These are phyloP conservation scores for Neurospora tetrasperma DNA, from an alignment of 495 filamentous ascomycete species.

Conservation along the genomic window DNA sequence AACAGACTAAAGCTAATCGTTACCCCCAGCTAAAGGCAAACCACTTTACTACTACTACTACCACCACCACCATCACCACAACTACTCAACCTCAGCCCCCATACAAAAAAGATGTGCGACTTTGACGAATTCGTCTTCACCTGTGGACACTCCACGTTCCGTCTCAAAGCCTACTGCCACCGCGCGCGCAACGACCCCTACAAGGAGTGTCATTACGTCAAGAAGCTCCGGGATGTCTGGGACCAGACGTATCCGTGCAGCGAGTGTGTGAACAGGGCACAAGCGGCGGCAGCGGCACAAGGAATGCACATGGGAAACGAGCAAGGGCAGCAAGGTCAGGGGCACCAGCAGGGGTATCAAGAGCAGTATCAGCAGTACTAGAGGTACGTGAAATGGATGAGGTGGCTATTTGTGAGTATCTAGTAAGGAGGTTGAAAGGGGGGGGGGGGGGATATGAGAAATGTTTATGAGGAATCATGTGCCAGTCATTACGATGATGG, in stretches of 20 bases:
- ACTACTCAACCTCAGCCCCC: neutral
- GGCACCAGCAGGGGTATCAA: neutral
- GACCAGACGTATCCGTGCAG: constrained; percentile 39
- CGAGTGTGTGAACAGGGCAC: constrained; percentile 12
- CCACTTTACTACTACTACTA: neutral
- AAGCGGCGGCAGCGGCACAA: neutral
- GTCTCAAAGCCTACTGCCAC: constrained; percentile 58
- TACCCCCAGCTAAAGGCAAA: neutral
- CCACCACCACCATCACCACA: neutral
- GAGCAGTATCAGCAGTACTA: neutral
- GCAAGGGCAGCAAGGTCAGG: neutral
- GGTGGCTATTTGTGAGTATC: no score
- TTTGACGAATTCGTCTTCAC: constrained; percentile 53
- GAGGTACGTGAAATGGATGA: no score
- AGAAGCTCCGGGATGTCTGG: constrained; percentile 48
- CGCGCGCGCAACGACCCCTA: constrained; percentile 55
- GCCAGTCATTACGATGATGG: neutral
- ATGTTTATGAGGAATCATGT: neutral
- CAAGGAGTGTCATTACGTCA: constrained; percentile 52
- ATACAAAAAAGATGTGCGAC: constrained; percentile 45
- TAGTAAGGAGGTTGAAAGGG: neutral
- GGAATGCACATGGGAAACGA: neutral
- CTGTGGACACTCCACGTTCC: constrained; percentile 45
- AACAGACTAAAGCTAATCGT: neutral
- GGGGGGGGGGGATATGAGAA: neutral